These are phyloP conservation scores for Chlorella sp. DNA, from an alignment of 139 green algal species.

Conservation along the genomic window DNA sequence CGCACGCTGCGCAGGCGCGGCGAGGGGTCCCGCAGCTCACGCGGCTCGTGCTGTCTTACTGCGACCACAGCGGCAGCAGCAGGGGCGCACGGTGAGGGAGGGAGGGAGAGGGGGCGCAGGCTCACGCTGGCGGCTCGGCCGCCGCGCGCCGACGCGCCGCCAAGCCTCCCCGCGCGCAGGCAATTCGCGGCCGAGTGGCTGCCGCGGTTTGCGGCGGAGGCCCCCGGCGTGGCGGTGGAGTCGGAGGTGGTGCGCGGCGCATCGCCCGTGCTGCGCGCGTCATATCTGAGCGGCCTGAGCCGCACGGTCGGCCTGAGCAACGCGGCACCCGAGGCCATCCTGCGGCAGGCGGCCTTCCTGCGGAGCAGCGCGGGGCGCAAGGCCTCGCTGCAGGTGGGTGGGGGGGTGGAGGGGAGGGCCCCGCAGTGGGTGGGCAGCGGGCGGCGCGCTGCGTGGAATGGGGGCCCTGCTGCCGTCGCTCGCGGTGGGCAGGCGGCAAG, in stretches of 20 bases:
- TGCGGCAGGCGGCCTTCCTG: constrained; percentile 34
- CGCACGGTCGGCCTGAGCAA: constrained; percentile 38
- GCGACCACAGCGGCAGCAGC: constrained; percentile 40
- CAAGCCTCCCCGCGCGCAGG: not conserved
- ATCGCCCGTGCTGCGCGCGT: no score
- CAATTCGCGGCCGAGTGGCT: not conserved
- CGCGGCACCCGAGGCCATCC: constrained; percentile 25
- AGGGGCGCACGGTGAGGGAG: constrained; percentile 28
- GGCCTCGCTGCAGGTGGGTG: constrained; percentile 9
- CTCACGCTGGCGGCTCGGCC: not conserved
- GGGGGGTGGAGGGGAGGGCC: no score
- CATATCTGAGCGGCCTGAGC: constrained; percentile 14
- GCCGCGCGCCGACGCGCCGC: not conserved
- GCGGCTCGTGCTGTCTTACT: constrained; percentile 33
- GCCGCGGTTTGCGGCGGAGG: not conserved
- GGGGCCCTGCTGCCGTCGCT: not conserved
- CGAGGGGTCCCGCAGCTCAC: constrained; percentile 42
- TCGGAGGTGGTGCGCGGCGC: not conserved
- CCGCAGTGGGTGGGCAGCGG: not conserved
- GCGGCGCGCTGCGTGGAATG: not conserved
- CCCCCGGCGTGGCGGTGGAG: not conserved
- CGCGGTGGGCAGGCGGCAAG: not conserved
- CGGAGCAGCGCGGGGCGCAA: constrained; percentile 31
- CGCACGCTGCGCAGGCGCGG: no score
- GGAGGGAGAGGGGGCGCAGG: not conserved